Conservation (phyloP, 331 rosid genomes). For the Quercus lobata region DNA sequence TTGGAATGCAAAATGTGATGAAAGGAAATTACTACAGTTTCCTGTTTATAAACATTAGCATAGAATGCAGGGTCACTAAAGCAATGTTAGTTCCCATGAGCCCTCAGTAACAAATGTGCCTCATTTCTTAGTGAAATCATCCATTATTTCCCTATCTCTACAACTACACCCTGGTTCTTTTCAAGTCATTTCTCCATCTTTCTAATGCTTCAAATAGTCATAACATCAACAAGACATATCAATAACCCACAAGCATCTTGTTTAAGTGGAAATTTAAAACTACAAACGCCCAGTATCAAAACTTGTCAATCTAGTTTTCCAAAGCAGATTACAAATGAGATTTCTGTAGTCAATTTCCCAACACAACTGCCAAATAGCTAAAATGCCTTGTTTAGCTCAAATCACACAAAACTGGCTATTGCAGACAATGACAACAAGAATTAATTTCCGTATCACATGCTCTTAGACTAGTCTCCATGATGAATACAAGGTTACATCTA, state of each 20-base stretch:
- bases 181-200: not conserved
- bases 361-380: not conserved
- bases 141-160: not conserved
- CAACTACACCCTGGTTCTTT: not conserved
- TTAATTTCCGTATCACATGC: no score
- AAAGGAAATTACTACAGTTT: not conserved
- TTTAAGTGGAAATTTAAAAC: no score
- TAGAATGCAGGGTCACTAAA: not conserved
- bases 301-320: not conserved
- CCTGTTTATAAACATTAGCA: not conserved
- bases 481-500: not conserved
- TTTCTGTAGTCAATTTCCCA: not conserved
- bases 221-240: not conserved
- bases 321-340: not conserved
- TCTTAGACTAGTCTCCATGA: not conserved
- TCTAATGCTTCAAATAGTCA: not conserved
- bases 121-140: not conserved
- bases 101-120: not conserved
- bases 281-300: not conserved
- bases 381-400: no score
- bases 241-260: not conserved
- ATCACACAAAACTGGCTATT: no score
- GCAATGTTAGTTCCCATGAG: not conserved
- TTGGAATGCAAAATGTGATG: not conserved
- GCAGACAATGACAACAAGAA: no score